Evolutionary conservation across 495 filamentous ascomycete species (phyloP).

Genomic region (Trichoderma virens): DNA sequence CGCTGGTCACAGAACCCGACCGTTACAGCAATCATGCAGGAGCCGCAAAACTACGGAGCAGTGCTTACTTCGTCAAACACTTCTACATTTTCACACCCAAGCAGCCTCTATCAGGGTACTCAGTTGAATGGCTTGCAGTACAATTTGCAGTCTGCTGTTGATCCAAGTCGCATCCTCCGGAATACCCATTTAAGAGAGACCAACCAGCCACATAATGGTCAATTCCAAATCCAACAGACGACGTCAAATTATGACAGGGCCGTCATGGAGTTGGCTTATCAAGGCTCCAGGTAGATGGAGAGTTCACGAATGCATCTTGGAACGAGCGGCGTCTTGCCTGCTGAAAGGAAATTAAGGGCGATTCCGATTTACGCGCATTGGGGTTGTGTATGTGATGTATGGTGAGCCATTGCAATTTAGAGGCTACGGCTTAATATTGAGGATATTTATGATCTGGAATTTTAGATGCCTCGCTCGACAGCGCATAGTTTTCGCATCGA

Average conservation of each 20-base stretch:
- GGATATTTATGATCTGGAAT: too few species aligned
- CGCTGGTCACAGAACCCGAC: not conserved
- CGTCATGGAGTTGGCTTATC: not conserved
- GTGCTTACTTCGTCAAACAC: conserved; percentile 13
- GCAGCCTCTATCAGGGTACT: conserved; percentile 21
- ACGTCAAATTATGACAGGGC: conserved; percentile 1
- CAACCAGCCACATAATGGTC: not conserved
- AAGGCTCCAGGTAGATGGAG: not conserved
- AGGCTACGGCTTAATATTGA: too few species aligned
- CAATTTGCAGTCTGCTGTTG: not conserved
- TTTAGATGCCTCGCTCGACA: too few species aligned
- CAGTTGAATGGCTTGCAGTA: not conserved
- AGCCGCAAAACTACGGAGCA: conserved; percentile 13
- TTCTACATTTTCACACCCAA: conserved; percentile 17
- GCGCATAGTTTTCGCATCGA: too few species aligned
- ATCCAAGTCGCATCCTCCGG: not conserved
- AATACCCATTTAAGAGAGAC: not conserved
- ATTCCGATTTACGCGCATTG: too few species aligned
- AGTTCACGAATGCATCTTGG: not conserved
- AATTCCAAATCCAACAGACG: not conserved
- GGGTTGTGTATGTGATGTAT: too few species aligned
- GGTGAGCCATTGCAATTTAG: too few species aligned
- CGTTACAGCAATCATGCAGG: not conserved
- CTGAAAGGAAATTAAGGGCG: too few species aligned
- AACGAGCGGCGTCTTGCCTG: not conserved